These are phyloP conservation scores for Pyrrhoderma noxium DNA, from an alignment of 1,284 basidiomycete species.

Conservation along the genomic window DNA sequence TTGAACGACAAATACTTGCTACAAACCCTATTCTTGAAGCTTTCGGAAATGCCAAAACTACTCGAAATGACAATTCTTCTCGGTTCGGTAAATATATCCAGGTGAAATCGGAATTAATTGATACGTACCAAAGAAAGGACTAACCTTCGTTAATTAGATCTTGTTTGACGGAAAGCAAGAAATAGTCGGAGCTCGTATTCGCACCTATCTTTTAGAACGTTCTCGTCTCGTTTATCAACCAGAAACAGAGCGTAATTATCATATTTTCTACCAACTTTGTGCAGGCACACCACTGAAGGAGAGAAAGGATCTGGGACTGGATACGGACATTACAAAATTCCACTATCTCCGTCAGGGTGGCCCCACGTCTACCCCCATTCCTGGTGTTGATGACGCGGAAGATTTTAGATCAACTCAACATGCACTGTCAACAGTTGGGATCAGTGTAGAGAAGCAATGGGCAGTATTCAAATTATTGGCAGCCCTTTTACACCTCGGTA, in stretches of 20 bases:
- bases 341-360: slow-evolving; percentile 94
- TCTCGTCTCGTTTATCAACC: slow-evolving; percentile 98
- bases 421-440: slow-evolving; percentile 93
- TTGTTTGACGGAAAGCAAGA: slow-evolving; percentile 93
- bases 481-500: slow-evolving; percentile 92
- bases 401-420: slow-evolving; percentile 93
- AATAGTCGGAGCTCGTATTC: slow-evolving; percentile 95
- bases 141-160: slow-evolving; percentile 49
- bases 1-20: slow-evolving; percentile 94
- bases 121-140: neutral
- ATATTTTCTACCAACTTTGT: slow-evolving; percentile 99
- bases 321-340: slow-evolving; percentile 82
- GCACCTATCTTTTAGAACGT: slow-evolving; percentile 95
- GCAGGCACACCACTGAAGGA: slow-evolving; percentile 94
- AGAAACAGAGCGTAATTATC: slow-evolving; percentile 95
- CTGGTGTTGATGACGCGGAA: slow-evolving; percentile 90
- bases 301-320: slow-evolving; percentile 88
- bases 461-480: slow-evolving; percentile 94
- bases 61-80: slow-evolving; percentile 98
- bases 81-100: slow-evolving; percentile 99
- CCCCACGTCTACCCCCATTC: slow-evolving; percentile 75
- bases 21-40: slow-evolving; percentile 99
- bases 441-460: slow-evolving; percentile 97
- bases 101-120: slow-evolving; percentile 38
- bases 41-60: slow-evolving; percentile 99